phyloP scores from a whole-genome alignment of 257 asterid species.

The Ehretia macrophylla region DNA sequence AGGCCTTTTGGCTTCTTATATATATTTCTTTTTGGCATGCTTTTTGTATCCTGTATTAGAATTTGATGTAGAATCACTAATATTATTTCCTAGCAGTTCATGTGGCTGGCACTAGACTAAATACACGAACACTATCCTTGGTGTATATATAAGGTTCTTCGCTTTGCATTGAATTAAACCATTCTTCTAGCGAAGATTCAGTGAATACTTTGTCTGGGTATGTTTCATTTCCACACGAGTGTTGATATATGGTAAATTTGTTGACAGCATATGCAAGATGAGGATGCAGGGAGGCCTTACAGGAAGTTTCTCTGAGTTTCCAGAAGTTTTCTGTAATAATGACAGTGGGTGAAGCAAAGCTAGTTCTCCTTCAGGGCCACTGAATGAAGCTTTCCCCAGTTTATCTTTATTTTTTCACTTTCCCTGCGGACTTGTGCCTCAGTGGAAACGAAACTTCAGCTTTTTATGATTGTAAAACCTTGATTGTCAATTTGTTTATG shows the following conservation, averaged over 20 bases:
- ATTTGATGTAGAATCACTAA: too few species aligned
- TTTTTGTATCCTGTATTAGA: too few species aligned
- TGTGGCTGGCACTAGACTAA: too few species aligned
- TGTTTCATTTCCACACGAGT: neutral
- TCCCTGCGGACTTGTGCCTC: neutral
- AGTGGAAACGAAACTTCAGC: neutral
- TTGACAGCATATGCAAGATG: slow-evolving; percentile 91
- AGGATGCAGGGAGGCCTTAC: slow-evolving; percentile 80
- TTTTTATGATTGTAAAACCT: neutral
- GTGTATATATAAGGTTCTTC: too few species aligned
- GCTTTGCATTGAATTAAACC: too few species aligned
- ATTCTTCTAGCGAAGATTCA: too few species aligned
- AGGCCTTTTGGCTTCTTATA: too few species aligned
- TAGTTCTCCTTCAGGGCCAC: slow-evolving; percentile 13
- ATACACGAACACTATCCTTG: too few species aligned
- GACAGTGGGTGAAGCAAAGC: slow-evolving; percentile 32
- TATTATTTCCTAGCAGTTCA: too few species aligned
- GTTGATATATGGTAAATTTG: slow-evolving; percentile 6
- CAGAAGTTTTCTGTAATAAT: slow-evolving; percentile 22
- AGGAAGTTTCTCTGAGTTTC: slow-evolving; percentile 48
- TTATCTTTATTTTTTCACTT: neutral
- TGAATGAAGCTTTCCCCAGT: neutral
- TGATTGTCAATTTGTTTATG: neutral
- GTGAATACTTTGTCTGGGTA: too few species aligned
- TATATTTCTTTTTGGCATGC: too few species aligned